Percentiles rank a stretch among this genome's conserved stretches.
Evolutionary conservation across 768 basidiomycete genomes (phyloP).

Genomic region (Calvatia gigantea): DNA sequence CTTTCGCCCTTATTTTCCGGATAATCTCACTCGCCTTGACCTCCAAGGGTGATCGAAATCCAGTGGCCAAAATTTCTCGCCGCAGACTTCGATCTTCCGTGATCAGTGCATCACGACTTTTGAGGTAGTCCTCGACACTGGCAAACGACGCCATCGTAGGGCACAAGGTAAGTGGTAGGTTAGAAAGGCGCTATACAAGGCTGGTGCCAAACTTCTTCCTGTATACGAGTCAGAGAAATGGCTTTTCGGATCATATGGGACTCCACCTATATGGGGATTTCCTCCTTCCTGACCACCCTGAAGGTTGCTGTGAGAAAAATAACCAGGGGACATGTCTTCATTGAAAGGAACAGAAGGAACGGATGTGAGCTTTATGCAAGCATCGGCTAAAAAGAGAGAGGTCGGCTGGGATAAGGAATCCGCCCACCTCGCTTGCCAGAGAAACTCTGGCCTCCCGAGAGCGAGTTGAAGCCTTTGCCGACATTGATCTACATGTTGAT

Average conservation of each 20-base stretch:
- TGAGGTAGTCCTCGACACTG: constrained; percentile 26
- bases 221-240: neutral
- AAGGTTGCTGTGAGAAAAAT: too few species aligned
- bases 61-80: constrained; percentile 34
- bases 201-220: too few species aligned
- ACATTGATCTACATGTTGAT: too few species aligned
- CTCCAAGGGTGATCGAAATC: constrained; percentile 35
- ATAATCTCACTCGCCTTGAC: constrained; percentile 47
- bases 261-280: neutral
- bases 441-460: too few species aligned
- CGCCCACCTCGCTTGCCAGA: too few species aligned
- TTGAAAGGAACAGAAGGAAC: too few species aligned
- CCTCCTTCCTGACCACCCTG: neutral
- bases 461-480: too few species aligned
- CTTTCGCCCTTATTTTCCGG: constrained; percentile 11
- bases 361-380: too few species aligned
- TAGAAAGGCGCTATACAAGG: neutral
- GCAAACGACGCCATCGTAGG: constrained; percentile 12
- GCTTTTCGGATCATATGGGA: neutral
- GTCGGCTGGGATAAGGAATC: too few species aligned
- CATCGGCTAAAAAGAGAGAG: too few species aligned
- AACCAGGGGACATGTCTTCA: too few species aligned
- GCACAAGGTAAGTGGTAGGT: neutral
- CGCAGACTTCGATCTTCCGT: constrained; percentile 48
- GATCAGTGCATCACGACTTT: constrained; percentile 33